Conservation (phyloP, 1,139 yeast species). For the Scheffersomyces illinoinensis region DNA sequence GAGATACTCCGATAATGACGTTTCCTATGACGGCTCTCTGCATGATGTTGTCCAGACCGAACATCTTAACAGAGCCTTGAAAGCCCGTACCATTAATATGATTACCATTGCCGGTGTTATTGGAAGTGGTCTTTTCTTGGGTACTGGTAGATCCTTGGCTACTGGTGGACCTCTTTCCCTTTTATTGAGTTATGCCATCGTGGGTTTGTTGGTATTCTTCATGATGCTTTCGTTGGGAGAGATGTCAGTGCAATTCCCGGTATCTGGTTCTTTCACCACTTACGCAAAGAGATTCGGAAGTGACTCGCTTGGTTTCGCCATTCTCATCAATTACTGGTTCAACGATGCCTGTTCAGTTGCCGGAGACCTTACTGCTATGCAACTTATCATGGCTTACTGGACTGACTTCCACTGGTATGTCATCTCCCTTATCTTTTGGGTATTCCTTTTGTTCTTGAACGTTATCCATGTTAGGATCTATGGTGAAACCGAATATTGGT, state of each 20-base stretch:
- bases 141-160: constrained; percentile 60
- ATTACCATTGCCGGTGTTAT: constrained; percentile 67
- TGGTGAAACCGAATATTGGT: constrained; percentile 44
- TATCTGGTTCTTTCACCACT: constrained; percentile 62
- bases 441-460: constrained; percentile 51
- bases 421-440: constrained; percentile 60
- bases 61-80: constrained; percentile 41
- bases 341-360: constrained; percentile 66
- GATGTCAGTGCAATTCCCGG: constrained; percentile 61
- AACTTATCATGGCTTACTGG: constrained; percentile 63
- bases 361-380: constrained; percentile 60
- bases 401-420: constrained; percentile 59
- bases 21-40: constrained; percentile 2
- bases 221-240: constrained; percentile 68
- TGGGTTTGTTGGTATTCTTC: constrained; percentile 59
- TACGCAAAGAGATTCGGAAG: constrained; percentile 62
- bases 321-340: constrained; percentile 63
- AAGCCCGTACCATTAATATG: constrained; percentile 60
- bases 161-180: constrained; percentile 67
- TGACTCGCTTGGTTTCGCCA: constrained; percentile 63
- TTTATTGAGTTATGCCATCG: constrained; percentile 55
- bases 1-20: constrained; percentile 5
- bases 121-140: constrained; percentile 69
- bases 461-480: constrained; percentile 53
- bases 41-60: constrained; percentile 18